Percentiles rank a stretch among this genome's conserved stretches.
phyloP scores from a whole-genome alignment of 139 green algal genomes.

The Closterium sp. region DNA sequence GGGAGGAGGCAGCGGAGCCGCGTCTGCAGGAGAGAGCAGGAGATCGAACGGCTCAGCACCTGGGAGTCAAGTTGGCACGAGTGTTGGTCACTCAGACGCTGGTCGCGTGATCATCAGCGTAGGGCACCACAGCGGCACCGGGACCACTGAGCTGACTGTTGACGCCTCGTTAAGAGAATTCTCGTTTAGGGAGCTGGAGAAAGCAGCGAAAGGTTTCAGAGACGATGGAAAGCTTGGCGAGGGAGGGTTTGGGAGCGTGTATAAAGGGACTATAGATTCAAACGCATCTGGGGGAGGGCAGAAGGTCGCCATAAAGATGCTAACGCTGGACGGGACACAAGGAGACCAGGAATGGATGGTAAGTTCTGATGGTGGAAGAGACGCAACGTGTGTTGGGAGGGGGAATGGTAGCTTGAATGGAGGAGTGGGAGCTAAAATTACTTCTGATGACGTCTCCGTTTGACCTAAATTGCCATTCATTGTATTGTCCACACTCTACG shows the following conservation, averaged over 20 bases:
- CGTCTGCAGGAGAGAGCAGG: background rate
- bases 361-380: background rate
- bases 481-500: too few relatives aligned
- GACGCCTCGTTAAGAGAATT: constrained; percentile 14
- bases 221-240: constrained; percentile 34
- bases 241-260: constrained; percentile 48
- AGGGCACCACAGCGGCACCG: background rate
- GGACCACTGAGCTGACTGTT: background rate
- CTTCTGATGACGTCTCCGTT: background rate
- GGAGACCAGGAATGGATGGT: constrained; percentile 52
- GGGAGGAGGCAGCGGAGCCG: background rate
- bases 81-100: background rate
- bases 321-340: constrained; percentile 30
- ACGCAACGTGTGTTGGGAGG: background rate
- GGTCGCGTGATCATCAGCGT: background rate
- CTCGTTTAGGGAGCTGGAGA: constrained; percentile 25
- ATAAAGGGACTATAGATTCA: constrained; percentile 12
- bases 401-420: background rate
- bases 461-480: background rate
- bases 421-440: background rate
- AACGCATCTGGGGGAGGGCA: background rate
- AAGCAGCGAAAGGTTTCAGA: constrained; percentile 31
- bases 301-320: constrained; percentile 41
- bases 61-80: background rate
- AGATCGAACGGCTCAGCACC: background rate